A percentile compares a stretch with the other conserved stretches of the same genome.
These are phyloP conservation scores for Peltaster fructicola DNA, from an alignment of 2,329 filamentous ascomycete genomes.

Conservation along the genomic window DNA sequence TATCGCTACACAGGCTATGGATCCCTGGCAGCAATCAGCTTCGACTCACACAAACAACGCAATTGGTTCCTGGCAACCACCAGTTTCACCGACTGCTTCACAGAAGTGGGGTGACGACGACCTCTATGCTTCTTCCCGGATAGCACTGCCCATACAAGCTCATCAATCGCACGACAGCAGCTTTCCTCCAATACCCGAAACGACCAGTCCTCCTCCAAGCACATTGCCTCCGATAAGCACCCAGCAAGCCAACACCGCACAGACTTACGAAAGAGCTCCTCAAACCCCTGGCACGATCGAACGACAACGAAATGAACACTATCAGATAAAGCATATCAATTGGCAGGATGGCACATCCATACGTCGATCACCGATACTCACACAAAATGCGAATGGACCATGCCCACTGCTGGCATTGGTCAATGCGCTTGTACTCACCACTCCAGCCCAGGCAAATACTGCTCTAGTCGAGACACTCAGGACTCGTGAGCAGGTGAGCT, in stretches of 20 bases:
- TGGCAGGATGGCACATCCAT: slow-evolving; percentile 58
- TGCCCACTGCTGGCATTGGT: slow-evolving; percentile 86
- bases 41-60: too few relatives aligned
- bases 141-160: too few relatives aligned
- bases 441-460: slow-evolving; percentile 46
- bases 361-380: slow-evolving; percentile 66
- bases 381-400: slow-evolving; percentile 87
- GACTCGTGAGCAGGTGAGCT: slow-evolving; percentile 70
- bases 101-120: too few relatives aligned
- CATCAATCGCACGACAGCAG: too few relatives aligned
- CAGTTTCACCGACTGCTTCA: too few relatives aligned
- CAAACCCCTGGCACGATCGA: slow-evolving; percentile 24
- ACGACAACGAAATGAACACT: slow-evolving; percentile 53
- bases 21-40: too few relatives aligned
- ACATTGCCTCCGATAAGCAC: slow-evolving; percentile 4
- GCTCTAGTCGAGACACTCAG: slow-evolving; percentile 61
- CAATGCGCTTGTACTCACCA: slow-evolving; percentile 76
- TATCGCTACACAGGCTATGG: too few relatives aligned
- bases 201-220: slow-evolving; percentile 2
- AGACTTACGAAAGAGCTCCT: slow-evolving; percentile 10
- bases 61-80: too few relatives aligned
- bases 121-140: too few relatives aligned
- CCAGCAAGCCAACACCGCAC: slow-evolving; percentile 5
- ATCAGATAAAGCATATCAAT: slow-evolving; percentile 78
- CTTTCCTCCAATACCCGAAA: slow-evolving; percentile 16